Base-by-base conservation (phyloP, 179 eudicot species). In the Silene vulgaris region DNA sequence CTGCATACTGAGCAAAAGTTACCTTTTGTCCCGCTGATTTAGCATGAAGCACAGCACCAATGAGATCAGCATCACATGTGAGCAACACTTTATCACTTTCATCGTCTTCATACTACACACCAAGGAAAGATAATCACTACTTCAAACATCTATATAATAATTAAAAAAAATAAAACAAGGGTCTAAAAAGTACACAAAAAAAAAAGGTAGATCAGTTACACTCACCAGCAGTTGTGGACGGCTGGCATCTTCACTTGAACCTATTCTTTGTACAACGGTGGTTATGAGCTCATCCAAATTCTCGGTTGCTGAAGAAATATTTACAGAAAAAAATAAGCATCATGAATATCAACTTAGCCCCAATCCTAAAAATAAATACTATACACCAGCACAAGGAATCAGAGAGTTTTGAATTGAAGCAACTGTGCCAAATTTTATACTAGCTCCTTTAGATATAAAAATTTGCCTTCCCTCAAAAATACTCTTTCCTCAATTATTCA, bases 61-160 rank as follows among this genome's bases (percentile, higher is more conserved):
- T 67, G 75, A 95, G 95, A 86, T 95, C 99, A 73, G 84, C 82
- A 82, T 95, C 97, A 43, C 93, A 85, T 13, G 95, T 84, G 76
- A 95, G 96, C 65, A 92, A 85, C 69, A 95, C 92, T 83, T 81
- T 89, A 79, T 95, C 99, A 71, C 92, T 89, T 85, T 95, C 99
- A 82, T 95, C 97, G 66, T 92, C 99, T 87, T 90, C 97, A 76
- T 92, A 95, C 99, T 95, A 74, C 65, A 80, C 73, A 40, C 57
- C 48, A 40, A 77, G 19, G 69, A 35, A 77, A 26, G 20, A 63
- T 23, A 75, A 29, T 16, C 40, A 19, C 74, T 67, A 5, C 62
- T 30, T 2, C 17, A 72, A 17, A 26, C 74, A 76, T 40, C 48
- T 32, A 17, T 19, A 5, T 17, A 72, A 35, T 3, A 32, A 32